Evolutionary conservation across 2,329 filamentous ascomycete species (phyloP).

Genomic region (Arthrobotrys musiformis): DNA sequence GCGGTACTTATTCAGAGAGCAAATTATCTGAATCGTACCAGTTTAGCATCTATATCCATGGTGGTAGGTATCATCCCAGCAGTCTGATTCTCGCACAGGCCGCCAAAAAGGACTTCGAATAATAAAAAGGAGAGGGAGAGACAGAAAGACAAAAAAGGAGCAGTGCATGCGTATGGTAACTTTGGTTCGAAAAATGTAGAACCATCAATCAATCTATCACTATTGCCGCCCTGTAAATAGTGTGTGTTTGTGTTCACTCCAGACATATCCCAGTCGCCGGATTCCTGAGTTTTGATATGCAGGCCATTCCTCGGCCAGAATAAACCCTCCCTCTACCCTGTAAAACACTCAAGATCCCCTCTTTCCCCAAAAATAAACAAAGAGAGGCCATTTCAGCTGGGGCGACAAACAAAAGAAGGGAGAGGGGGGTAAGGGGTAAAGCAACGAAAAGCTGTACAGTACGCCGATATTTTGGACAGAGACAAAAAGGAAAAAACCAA

Average conservation of each 20-base stretch:
- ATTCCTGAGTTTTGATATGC: constrained; percentile 13
- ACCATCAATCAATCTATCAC: constrained; percentile 15
- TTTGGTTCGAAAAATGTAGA: not conserved
- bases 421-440: constrained; percentile 6
- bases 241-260: constrained; percentile 12
- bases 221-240: constrained; percentile 16
- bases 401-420: constrained; percentile 6
- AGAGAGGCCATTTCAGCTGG: constrained; percentile 7
- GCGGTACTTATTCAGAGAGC: not conserved
- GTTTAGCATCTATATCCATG: constrained; percentile 4
- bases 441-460: constrained; percentile 17
- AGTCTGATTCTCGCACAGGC: not conserved
- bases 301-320: constrained; percentile 3
- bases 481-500: not conserved
- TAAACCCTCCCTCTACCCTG: constrained; percentile 7
- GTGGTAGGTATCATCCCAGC: not conserved
- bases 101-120: not conserved
- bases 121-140: not conserved
- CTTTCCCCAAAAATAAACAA: constrained; percentile 10
- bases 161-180: constrained; percentile 9
- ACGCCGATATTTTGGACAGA: constrained; percentile 36
- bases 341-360: constrained; percentile 29
- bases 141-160: not conserved
- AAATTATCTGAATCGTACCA: not conserved
- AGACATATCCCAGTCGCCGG: constrained; percentile 15